Evolutionary conservation across 2,329 filamentous ascomycete genomes (phyloP), one percentile per base, ranked within the genome.

Genomic region (Daldinia sp.): DNA sequence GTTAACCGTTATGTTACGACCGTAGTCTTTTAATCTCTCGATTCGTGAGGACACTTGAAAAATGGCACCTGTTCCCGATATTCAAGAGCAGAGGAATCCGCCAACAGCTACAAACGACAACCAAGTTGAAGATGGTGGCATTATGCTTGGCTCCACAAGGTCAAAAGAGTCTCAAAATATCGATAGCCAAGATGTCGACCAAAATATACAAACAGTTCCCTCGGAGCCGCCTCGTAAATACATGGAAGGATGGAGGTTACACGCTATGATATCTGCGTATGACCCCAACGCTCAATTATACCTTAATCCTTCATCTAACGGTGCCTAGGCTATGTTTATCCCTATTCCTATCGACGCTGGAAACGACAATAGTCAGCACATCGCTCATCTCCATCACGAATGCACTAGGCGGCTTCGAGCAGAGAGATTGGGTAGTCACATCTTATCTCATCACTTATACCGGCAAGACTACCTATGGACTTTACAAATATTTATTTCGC

Each of bases 351-450:
- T 79, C 81, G 0, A 79, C 77, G 0, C 72, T 82, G 3, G 82
- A 84, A 61, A 81, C 77, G 6, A 82, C 81, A 3, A 83, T 83
- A 23, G 80, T 85, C n/a, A 81, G 78, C 71, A 84, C 82, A 0
- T 78, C 82, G 6, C 72, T 84, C 0, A 77, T 83, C 0, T 78
- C 79, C 19, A 83, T 83, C 32, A 77, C 74, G 2, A 75, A 72
- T 55, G 66, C 66, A n/a, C 59, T 72, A 13, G 57, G 64, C 21
- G 63, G 57, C n/a, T 73, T 71, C 27, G 58, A 66, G 43, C 63
- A 63, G 37, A 59, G 65, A 27, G 66, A 69, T 43, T 72, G 82
- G 82, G 74, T 85, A 3, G 78, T 84, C 10, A 81, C 80, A 0
- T 70, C 79, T 1, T 84, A 84, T 67, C 72, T 84, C 8, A 71